Conservation (phyloP, 2,329 filamentous ascomycete genomes). For the Coleophoma crateriformis region DNA sequence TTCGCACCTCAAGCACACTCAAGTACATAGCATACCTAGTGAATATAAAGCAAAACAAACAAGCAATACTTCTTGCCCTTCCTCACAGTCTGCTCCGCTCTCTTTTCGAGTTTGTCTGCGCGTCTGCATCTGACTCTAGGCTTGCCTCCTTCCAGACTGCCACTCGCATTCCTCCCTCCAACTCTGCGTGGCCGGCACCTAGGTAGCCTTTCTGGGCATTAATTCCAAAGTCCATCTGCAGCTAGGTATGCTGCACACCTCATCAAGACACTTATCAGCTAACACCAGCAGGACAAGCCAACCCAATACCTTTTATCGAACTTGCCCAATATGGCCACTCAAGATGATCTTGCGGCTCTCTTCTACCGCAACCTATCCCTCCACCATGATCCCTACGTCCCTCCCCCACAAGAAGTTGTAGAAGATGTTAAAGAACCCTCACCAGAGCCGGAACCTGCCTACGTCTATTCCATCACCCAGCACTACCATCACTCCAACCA, state of each 20-base stretch:
- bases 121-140: constrained; percentile 23
- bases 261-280: background rate
- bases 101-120: constrained; percentile 15
- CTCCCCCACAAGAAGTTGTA: constrained; percentile 9
- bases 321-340: constrained; percentile 52
- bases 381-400: constrained; percentile 24
- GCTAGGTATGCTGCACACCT: constrained; percentile 23
- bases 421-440: constrained; percentile 18
- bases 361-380: constrained; percentile 74
- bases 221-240: constrained; percentile 16
- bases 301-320: constrained; percentile 27
- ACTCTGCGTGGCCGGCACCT: constrained; percentile 3
- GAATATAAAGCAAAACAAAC: constrained; percentile 39
- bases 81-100: constrained; percentile 25
- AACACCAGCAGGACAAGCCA: constrained; percentile 9
- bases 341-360: constrained; percentile 77
- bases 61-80: constrained; percentile 21
- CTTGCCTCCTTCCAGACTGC: constrained; percentile 15
- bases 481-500: constrained; percentile 83
- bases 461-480: constrained; percentile 70
- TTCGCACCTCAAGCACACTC: constrained; percentile 12
- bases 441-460: constrained; percentile 32
- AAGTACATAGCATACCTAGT: constrained; percentile 35
- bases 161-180: background rate
- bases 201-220: constrained; percentile 17